Evolutionary conservation across 176 grass and related monocot genomes (phyloP), one percentile per base, ranked within the genome.

Genomic region (Canna indica): DNA sequence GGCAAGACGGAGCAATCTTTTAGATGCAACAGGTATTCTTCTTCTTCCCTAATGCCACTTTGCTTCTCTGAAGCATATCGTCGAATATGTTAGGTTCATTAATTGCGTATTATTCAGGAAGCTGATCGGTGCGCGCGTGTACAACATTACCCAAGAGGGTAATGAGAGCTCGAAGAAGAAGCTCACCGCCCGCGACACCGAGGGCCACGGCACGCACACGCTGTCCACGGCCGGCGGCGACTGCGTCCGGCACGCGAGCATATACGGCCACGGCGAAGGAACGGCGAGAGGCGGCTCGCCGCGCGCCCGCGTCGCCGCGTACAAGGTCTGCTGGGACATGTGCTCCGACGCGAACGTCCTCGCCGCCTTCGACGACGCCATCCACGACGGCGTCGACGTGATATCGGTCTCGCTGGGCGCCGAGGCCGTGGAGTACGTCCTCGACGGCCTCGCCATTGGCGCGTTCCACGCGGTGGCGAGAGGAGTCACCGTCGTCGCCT

Each of bases 181-280:
- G 41, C 15, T 3, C 73, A 83, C 85, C 24, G 72, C 85, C 18
- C 87, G 91, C 31, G 91, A 96, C 60, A 72, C 42, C 20, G 85
- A 86, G 14, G 91, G 91, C 9, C 91, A 96, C 53, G 88, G 91
- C 75, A 80, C 85, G 26, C 91, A 96, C 83, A 91, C 91, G 34
- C 91, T 96, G 16, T 96, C 91, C 27, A 96, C 88, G 0, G 87
- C 87, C 7, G 91, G 31, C 0, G 91, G 91, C 0, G 5, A 71
- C 38, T 91, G 83, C 68, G 88, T 91, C 36, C 75, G 83, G 0
- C 72, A 80, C 26, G 88, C 85, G 16, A 88, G 16, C 73, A 77
- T 90, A 44, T 95, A 82, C 76, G 87, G 87, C 63, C 67, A 84
- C 25, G 87, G 85, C 59, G 79, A 52, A 34, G 87, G 91, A 56